Percentiles rank a stretch among this genome's conserved stretches.
phyloP scores from a whole-genome alignment of 2,329 filamentous ascomycete genomes.

The Nigrospora sphaerica region DNA sequence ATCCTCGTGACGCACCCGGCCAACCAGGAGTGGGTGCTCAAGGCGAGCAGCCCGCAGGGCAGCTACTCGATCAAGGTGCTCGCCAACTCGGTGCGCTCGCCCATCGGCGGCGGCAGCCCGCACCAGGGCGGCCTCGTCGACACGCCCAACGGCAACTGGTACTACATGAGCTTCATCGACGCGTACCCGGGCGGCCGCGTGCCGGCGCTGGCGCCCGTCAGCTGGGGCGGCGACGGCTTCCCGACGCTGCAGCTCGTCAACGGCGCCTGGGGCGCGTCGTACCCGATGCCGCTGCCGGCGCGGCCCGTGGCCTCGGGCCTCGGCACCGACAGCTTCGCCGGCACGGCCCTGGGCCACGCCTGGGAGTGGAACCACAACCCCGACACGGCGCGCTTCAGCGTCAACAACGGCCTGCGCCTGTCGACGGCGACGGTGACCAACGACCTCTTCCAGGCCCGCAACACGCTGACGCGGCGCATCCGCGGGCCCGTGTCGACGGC shows the following conservation, averaged over 20 bases:
- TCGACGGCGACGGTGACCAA: slow-evolving; percentile 42
- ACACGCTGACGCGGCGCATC: slow-evolving; percentile 40
- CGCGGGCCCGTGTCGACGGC: slow-evolving; percentile 36
- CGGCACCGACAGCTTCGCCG: slow-evolving; percentile 38
- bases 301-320: slow-evolving; percentile 18
- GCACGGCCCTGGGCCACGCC: slow-evolving; percentile 29
- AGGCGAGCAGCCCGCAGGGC: slow-evolving; percentile 41
- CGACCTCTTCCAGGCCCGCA: slow-evolving; percentile 39
- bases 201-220: slow-evolving; percentile 48
- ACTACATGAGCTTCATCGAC: slow-evolving; percentile 50
- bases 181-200: slow-evolving; percentile 49
- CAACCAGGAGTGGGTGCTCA: slow-evolving; percentile 38
- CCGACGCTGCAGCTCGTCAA: slow-evolving; percentile 33
- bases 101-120: slow-evolving; percentile 37
- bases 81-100: slow-evolving; percentile 31
- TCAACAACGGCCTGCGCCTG: slow-evolving; percentile 38
- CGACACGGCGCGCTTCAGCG: slow-evolving; percentile 35
- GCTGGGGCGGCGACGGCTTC: slow-evolving; percentile 44
- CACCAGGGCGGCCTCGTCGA: slow-evolving; percentile 52
- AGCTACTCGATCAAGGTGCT: slow-evolving; percentile 42
- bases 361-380: slow-evolving; percentile 62
- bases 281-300: slow-evolving; percentile 27
- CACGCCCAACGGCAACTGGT: slow-evolving; percentile 46
- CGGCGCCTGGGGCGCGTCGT: slow-evolving; percentile 39
- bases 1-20: slow-evolving; percentile 42